Conservation (phyloP, 805 yeast species). For the Candida jianshihensis region DNA sequence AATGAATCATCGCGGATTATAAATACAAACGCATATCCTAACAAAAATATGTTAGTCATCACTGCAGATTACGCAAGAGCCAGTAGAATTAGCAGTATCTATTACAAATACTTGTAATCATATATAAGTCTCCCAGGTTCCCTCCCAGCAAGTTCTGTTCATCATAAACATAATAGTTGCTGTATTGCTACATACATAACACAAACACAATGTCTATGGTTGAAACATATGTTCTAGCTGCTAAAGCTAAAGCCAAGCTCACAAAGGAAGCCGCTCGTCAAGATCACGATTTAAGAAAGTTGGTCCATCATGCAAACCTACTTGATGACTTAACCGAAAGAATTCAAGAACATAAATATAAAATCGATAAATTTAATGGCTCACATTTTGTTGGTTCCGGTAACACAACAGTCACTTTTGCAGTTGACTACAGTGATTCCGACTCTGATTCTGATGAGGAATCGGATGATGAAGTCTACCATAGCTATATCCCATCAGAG, state of each 20-base stretch:
- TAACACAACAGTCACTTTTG: conserved; percentile 6
- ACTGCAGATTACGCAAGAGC: too few species aligned
- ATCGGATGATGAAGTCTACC: conserved; percentile 14
- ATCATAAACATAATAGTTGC: not conserved
- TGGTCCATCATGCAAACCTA: conserved; percentile 23
- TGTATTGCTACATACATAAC: not conserved
- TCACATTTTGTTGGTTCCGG: conserved; percentile 4
- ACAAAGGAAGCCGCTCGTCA: conserved; percentile 17
- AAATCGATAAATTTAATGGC: not conserved
- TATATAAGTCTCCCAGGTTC: too few species aligned
- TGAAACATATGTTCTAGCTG: conserved; percentile 19
- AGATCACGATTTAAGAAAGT: conserved; percentile 18
- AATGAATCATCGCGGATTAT: too few species aligned
- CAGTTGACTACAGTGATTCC: conserved; percentile 7
- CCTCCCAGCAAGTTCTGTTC: too few species aligned
- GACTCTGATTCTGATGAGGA: conserved; percentile 9
- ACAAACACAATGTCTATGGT: conserved; percentile 13
- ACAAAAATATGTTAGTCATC: too few species aligned
- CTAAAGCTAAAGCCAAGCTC: conserved; percentile 20
- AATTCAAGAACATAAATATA: conserved; percentile 13
- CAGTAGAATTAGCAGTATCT: too few species aligned
- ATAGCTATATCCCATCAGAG: conserved; percentile 8
- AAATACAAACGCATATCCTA: too few species aligned
- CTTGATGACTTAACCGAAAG: conserved; percentile 20
- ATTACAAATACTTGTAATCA: too few species aligned